Evolutionary conservation across 2,329 filamentous ascomycete species (phyloP).

Genomic region (Nemania diffusa): DNA sequence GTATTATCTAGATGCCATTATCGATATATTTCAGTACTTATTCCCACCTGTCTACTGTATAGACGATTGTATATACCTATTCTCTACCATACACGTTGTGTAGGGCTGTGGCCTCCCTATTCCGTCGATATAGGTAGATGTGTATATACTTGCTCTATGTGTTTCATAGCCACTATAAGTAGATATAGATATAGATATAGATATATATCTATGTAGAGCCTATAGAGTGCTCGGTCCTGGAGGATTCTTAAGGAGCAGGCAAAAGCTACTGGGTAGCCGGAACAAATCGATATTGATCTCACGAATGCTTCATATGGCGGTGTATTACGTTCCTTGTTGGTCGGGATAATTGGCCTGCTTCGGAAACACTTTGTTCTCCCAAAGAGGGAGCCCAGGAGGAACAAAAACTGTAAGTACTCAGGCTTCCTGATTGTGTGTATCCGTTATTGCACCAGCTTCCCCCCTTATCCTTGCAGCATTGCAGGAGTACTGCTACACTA

Average conservation of each 20-base stretch:
- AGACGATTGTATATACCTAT: neutral
- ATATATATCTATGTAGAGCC: neutral
- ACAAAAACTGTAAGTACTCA: neutral
- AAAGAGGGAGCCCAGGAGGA: neutral
- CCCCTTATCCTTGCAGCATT: constrained; percentile 5
- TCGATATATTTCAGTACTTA: constrained; percentile 7
- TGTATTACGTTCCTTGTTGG: constrained; percentile 3
- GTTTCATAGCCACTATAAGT: neutral
- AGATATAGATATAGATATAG: no score
- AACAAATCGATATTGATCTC: neutral
- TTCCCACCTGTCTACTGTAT: neutral
- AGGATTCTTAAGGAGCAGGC: neutral
- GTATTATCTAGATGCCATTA: neutral
- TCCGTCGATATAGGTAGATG: neutral
- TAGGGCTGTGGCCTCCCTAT: constrained; percentile 9
- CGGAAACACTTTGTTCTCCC: neutral
- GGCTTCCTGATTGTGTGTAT: neutral
- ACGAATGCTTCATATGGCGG: constrained; percentile 2
- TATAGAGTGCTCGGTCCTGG: neutral
- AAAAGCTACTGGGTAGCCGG: neutral
- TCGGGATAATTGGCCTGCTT: neutral
- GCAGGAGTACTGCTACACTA: neutral
- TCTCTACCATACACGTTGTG: neutral
- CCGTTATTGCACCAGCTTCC: neutral
- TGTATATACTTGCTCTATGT: neutral